Conservation (phyloP, 139 green algal genomes). For the Chlorella sp. region DNA sequence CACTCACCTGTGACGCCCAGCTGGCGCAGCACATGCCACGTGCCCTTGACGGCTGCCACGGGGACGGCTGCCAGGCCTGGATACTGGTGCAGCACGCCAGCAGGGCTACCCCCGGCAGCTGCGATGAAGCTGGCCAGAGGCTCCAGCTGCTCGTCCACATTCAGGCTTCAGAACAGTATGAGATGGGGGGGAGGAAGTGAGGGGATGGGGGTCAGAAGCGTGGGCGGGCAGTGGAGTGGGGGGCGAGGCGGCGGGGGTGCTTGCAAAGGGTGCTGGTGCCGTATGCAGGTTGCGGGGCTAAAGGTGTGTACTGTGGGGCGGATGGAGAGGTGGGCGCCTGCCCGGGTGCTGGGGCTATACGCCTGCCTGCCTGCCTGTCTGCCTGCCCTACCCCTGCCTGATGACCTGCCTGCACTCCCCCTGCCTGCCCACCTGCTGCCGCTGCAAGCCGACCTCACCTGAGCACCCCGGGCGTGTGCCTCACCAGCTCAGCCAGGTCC, state of each 20-base stretch:
- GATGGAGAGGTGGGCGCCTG: too few species aligned
- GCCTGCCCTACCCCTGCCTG: not conserved
- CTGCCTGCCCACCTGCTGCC: not conserved
- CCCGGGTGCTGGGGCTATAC: too few species aligned
- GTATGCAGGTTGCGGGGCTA: not conserved
- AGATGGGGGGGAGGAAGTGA: not conserved
- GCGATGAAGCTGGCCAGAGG: not conserved
- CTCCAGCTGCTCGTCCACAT: conserved; percentile 8
- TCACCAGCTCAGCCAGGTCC: conserved; percentile 5
- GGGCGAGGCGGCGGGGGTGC: not conserved
- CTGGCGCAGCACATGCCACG: conserved; percentile 14
- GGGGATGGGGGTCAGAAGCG: not conserved
- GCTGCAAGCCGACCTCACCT: not conserved
- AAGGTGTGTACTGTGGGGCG: not conserved
- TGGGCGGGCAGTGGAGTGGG: not conserved
- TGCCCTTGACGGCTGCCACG: not conserved
- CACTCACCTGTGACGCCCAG: not conserved
- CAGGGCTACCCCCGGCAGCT: not conserved
- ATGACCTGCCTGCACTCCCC: too few species aligned
- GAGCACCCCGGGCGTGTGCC: not conserved
- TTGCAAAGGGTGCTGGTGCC: not conserved
- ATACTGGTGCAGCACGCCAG: not conserved
- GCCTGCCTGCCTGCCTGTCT: not conserved
- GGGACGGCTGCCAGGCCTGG: not conserved
- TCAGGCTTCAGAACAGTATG: not conserved